phyloP scores from a whole-genome alignment of 495 filamentous ascomycete genomes.

The Daldinia bambusicola region DNA sequence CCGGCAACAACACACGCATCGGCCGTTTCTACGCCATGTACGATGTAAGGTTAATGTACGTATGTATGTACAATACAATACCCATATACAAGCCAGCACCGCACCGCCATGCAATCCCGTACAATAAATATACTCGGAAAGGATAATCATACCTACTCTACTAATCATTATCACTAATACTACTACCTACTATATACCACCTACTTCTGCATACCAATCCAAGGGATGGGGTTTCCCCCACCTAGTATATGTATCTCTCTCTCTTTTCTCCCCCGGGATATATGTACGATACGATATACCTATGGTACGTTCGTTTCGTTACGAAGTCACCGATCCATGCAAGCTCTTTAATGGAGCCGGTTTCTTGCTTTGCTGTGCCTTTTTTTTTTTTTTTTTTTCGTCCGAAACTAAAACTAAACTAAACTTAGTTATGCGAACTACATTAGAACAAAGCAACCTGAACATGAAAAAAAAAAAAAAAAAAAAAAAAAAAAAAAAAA shows the following conservation, averaged over 20 bases:
- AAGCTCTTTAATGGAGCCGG: conserved; percentile 26
- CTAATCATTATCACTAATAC: not conserved
- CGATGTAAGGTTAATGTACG: not conserved
- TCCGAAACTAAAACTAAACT: conserved; percentile 12
- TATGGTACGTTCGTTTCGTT: conserved; percentile 26
- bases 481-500: too few species aligned
- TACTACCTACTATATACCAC: conserved; percentile 7
- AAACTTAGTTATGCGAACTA: conserved; percentile 39
- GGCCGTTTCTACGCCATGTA: conserved; percentile 7
- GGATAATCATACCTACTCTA: not conserved
- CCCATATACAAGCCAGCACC: too few species aligned
- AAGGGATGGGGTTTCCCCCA: conserved; percentile 30
- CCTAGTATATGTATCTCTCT: not conserved
- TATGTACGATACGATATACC: conserved; percentile 11
- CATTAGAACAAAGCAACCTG: not conserved
- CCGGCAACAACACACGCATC: conserved; percentile 26
- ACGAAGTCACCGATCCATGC: conserved; percentile 46
- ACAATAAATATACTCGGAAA: too few species aligned
- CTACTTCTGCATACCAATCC: conserved; percentile 23
- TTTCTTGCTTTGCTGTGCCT: conserved; percentile 24
- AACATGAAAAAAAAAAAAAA: too few species aligned
- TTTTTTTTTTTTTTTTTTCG: conserved; percentile 15
- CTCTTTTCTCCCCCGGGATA: conserved; percentile 25
- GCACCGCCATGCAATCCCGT: too few species aligned
- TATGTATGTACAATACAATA: too few species aligned